Percentiles rank a stretch among this genome's conserved stretches.
Evolutionary conservation across 371 early-diverging fungal species (phyloP).

Genomic region (Funneliformis caledonium): DNA sequence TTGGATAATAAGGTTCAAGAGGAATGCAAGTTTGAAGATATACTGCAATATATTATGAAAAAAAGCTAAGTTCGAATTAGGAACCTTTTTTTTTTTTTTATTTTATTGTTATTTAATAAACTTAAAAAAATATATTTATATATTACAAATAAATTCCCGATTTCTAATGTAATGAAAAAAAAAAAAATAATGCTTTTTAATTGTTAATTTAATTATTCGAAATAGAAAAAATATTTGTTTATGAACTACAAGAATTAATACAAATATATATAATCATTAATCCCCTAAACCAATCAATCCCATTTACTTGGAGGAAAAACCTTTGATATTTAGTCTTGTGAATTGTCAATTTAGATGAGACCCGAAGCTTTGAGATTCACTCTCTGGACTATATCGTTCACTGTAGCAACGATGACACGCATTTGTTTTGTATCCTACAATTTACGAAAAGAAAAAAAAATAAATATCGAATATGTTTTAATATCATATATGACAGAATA

Average conservation of each 20-base stretch:
- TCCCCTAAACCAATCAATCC: background rate
- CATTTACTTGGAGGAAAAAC: background rate
- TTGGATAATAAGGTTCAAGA: slow-evolving; percentile 39
- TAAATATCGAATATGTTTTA: background rate
- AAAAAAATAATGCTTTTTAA: no score
- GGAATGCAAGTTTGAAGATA: slow-evolving; percentile 13
- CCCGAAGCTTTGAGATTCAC: slow-evolving; percentile 50
- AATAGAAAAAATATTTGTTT: no score
- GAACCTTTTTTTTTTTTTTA: no score
- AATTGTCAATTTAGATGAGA: slow-evolving; percentile 42
- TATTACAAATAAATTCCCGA: no score
- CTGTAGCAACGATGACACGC: slow-evolving; percentile 52
- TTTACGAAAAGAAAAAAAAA: background rate
- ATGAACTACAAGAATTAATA: no score
- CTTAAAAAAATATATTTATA: no score
- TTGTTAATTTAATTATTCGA: no score
- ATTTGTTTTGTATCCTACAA: slow-evolving; percentile 53
- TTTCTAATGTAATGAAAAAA: no score
- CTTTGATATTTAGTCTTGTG: no score
- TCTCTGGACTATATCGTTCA: slow-evolving; percentile 53
- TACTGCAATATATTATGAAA: background rate
- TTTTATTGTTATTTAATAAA: no score
- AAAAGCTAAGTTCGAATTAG: background rate
- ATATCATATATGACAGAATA: background rate
- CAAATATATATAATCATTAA: background rate